These are phyloP conservation scores for Chamaecyparis obtusa DNA, from an alignment of 75 land plant genomes.

Conservation along the genomic window DNA sequence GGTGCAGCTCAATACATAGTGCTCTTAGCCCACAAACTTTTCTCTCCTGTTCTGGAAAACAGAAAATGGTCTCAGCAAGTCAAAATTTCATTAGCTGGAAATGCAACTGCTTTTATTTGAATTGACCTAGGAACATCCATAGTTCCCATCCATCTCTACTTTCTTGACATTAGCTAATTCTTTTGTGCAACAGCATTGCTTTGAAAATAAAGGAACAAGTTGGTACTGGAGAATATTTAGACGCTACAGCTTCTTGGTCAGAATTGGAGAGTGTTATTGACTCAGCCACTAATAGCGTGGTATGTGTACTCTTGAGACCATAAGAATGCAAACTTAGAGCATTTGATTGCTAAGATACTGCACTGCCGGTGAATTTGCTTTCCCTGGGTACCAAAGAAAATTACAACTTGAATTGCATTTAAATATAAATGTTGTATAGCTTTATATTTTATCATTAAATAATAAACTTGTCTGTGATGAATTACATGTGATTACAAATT, in stretches of 20 bases:
- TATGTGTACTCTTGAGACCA: background rate
- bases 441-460: background rate
- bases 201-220: background rate
- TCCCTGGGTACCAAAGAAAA: background rate
- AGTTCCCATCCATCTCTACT: background rate
- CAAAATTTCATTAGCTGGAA: background rate
- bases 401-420: background rate
- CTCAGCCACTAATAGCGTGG: background rate
- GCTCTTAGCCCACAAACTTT: background rate
- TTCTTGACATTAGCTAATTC: background rate
- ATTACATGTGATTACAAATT: background rate
- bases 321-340: background rate
- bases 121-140: background rate
- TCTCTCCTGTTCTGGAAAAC: background rate
- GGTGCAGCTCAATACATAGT: conserved; percentile 12
- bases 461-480: background rate
- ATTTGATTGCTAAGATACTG: background rate
- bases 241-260: background rate
- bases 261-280: background rate
- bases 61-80: background rate
- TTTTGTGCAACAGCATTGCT: conserved; percentile 33
- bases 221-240: background rate
- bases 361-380: background rate
- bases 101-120: background rate
- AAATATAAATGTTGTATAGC: background rate